Evolutionary conservation across 2,329 filamentous ascomycete species (phyloP), one percentile per base, ranked within the genome.

Genomic region (Calonectria pauciramosa): DNA sequence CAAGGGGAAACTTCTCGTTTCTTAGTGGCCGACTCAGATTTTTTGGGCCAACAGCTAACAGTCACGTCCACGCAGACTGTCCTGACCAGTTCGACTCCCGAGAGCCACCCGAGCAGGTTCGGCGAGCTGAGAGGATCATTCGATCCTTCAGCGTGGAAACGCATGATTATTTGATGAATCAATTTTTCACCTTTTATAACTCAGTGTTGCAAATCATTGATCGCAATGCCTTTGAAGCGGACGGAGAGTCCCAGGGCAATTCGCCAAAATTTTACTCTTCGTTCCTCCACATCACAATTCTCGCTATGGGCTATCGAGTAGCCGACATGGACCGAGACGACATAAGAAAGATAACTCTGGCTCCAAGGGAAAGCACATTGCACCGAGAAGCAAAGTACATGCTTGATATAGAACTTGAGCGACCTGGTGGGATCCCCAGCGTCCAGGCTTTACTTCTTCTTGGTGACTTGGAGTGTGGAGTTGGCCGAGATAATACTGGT

Each of bases 381-480:
- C 89, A 91, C 73, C 81, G 87, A 36, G 89, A 90, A 79, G 88
- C 89, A 65, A 90, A 90, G 78, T 86, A 87, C 60, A 88, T 91
- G 88, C 82, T 90, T 26, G 88, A 90, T 72, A 85, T 85, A 70
- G 89, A 90, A 78, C 82, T 91, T 44, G 89, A 91, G 78, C 82
- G 86, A 6, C 88, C 89, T 0, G 88, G 88, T 16, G 89, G 89
- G 0, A 87, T 91, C 36, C 86, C 89, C 6, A 88, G 86, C 28
- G 88, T 91, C 1, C 88, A 90, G 69, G 89, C 88, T 0, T 82
- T 91, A 18, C 80, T 91, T 20, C 79, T 91, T 4, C 83, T 91
- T 4, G 87, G 89, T 6, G 89, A 91, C 73, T 81, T 90, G 8
- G 89, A 91, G 77, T 90, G 88, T 72, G 88, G 88, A 66, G 87